phyloP scores from a whole-genome alignment of 305 asterid species.

The Fraxinus sp. region DNA sequence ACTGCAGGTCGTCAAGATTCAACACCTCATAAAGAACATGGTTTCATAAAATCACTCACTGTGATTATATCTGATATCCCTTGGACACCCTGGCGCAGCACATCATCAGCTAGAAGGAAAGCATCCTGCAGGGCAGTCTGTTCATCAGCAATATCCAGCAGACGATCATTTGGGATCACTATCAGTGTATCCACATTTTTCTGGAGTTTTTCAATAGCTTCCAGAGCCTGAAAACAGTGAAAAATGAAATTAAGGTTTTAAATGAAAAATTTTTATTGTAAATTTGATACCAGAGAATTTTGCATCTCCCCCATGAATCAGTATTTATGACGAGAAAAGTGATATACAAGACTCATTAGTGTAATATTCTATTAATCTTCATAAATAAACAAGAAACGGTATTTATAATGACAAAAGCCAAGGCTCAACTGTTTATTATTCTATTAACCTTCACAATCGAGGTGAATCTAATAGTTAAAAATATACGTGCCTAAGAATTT shows the following conservation, averaged over 20 bases:
- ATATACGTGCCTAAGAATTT: not conserved
- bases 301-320: not conserved
- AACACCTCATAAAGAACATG: not conserved
- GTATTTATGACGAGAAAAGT: not conserved
- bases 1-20: not conserved
- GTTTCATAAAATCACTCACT: conserved; percentile 43
- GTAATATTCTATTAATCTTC: not conserved
- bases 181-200: conserved; percentile 90
- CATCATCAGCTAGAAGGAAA: conserved; percentile 95
- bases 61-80: conserved; percentile 97
- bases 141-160: conserved; percentile 86
- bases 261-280: not conserved
- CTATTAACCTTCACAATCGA: not conserved
- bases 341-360: not conserved
- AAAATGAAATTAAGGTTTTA: not conserved
- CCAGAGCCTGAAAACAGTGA: conserved; percentile 66
- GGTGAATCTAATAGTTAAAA: not conserved
- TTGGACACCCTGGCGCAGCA: conserved; percentile 93
- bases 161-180: conserved; percentile 94
- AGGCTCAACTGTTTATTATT: not conserved
- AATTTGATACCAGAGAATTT: not conserved
- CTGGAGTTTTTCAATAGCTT: conserved; percentile 93
- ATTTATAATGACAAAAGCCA: not conserved
- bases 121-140: conserved; percentile 95
- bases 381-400: not conserved